Percentiles rank a stretch among this genome's conserved stretches.
Conservation (phyloP, 352 stramenopile genomes). For the Globisporangium acanthophoron region DNA sequence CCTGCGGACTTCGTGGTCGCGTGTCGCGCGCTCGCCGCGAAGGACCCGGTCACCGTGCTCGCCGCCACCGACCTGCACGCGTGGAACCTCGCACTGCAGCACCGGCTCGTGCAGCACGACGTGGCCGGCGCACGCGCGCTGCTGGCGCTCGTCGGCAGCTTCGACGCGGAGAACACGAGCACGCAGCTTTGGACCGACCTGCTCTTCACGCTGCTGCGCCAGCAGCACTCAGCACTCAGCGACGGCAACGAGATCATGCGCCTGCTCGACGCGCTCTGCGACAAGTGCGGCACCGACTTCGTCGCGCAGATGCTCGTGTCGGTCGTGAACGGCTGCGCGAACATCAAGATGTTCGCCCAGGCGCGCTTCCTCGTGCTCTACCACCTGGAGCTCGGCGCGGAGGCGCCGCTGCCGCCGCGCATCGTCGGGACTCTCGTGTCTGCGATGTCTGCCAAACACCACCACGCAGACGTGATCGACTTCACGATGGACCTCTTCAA, state of each 20-base stretch:
- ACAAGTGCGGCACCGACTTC: conserved; percentile 33
- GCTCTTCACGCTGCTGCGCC: conserved; percentile 65
- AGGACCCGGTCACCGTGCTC: conserved; percentile 40
- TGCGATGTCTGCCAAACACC: conserved; percentile 30
- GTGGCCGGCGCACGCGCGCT: conserved; percentile 38
- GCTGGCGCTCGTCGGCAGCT: conserved; percentile 40
- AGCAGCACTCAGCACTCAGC: conserved; percentile 30
- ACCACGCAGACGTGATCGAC: conserved; percentile 23
- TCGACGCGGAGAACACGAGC: conserved; percentile 41
- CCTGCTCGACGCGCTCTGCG: conserved; percentile 30
- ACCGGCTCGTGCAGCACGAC: conserved; percentile 40
- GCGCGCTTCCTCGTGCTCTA: conserved; percentile 49
- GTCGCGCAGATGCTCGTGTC: conserved; percentile 37
- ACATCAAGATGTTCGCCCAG: conserved; percentile 48
- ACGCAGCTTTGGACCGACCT: conserved; percentile 63
- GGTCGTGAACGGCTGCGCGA: conserved; percentile 63
- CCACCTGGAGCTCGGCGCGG: conserved; percentile 20
- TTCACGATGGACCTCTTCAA: conserved; percentile 35
- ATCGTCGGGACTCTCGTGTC: conserved; percentile 50
- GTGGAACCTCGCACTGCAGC: conserved; percentile 61
- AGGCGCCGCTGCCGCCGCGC: conserved; percentile 28
- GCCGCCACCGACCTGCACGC: conserved; percentile 36
- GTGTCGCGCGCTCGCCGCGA: conserved; percentile 27
- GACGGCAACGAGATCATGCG: conserved; percentile 22
- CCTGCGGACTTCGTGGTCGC: conserved; percentile 25